Conservation (phyloP, 2,329 filamentous ascomycete genomes). For the Diaporthe longicolla region DNA sequence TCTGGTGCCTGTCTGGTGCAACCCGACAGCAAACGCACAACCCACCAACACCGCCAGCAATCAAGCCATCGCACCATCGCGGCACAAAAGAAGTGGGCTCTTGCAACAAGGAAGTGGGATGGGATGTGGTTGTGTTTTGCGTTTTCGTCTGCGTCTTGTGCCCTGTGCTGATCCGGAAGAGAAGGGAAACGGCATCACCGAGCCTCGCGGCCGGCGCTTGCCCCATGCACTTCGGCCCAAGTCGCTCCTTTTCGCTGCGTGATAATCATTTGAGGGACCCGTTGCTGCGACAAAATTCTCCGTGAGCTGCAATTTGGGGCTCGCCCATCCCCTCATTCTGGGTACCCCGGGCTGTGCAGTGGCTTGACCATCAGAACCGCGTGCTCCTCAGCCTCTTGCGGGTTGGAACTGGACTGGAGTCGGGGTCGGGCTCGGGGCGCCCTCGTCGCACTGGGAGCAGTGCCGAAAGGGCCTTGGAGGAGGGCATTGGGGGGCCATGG, state of each 20-base stretch:
- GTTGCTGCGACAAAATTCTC: slow-evolving; percentile 35
- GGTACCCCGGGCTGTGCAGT: slow-evolving; percentile 29
- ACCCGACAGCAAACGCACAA: not conserved
- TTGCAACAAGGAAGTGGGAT: not conserved
- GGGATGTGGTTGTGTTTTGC: slow-evolving; percentile 9
- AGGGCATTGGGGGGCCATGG: not conserved
- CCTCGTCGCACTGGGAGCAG: not conserved
- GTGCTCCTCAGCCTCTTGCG: slow-evolving; percentile 1
- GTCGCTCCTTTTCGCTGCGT: slow-evolving; percentile 36
- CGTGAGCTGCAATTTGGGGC: slow-evolving; percentile 22
- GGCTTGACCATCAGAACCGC: slow-evolving; percentile 8
- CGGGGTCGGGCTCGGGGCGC: slow-evolving; percentile 1
- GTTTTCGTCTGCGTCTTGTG: not conserved
- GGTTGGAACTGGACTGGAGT: slow-evolving; percentile 6
- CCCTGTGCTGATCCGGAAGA: slow-evolving; percentile 29
- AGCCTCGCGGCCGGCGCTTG: slow-evolving; percentile 22
- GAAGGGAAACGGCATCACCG: slow-evolving; percentile 30
- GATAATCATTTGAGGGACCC: slow-evolving; percentile 33
- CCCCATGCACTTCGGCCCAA: slow-evolving; percentile 27
- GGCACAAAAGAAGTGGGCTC: slow-evolving; percentile 24
- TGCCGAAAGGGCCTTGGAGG: not conserved
- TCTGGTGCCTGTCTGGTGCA: not conserved
- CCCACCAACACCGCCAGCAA: not conserved
- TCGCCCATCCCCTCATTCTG: slow-evolving; percentile 23
- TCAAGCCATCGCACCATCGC: slow-evolving; percentile 10